phyloP scores from a whole-genome alignment of 139 green algal species.

The Pycnococcus provasolii region DNA sequence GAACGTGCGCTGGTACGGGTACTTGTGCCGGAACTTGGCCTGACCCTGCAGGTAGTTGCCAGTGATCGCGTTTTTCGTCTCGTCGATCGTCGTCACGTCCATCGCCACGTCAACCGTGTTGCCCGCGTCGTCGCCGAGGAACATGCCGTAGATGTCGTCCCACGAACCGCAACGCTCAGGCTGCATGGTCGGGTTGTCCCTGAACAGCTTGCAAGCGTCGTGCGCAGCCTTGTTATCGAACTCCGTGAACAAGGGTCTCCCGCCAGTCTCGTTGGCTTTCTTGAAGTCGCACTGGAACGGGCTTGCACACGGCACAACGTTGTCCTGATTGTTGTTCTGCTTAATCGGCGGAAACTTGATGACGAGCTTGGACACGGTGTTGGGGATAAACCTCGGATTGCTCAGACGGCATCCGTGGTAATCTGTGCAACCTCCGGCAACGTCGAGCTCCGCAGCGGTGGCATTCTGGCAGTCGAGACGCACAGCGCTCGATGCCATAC shows the following conservation, averaged over 20 bases:
- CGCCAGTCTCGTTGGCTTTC: neutral
- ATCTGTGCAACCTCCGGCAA: neutral
- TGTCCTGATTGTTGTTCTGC: neutral
- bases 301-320: neutral
- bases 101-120: slow-evolving; percentile 3
- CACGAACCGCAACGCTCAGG: slow-evolving; percentile 15
- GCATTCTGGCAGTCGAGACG: neutral
- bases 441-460: neutral
- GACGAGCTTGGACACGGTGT: neutral
- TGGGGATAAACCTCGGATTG: neutral
- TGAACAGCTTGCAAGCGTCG: slow-evolving; percentile 5
- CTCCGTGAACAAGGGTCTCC: neutral
- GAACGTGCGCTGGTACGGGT: slow-evolving; percentile 7
- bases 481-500: neutral
- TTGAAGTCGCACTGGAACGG: slow-evolving; percentile 13
- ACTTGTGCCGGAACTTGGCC: slow-evolving; percentile 13
- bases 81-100: neutral
- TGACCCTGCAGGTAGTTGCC: slow-evolving; percentile 21
- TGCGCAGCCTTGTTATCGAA: slow-evolving; percentile 1
- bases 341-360: slow-evolving; percentile 2
- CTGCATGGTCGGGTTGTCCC: slow-evolving; percentile 8
- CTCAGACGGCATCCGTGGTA: no score
- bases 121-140: slow-evolving; percentile 20
- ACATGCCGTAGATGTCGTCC: slow-evolving; percentile 19
- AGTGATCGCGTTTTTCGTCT: slow-evolving; percentile 2